Evolutionary conservation across 2,329 filamentous ascomycete species (phyloP).

Genomic region (Ceratocystis variospora): DNA sequence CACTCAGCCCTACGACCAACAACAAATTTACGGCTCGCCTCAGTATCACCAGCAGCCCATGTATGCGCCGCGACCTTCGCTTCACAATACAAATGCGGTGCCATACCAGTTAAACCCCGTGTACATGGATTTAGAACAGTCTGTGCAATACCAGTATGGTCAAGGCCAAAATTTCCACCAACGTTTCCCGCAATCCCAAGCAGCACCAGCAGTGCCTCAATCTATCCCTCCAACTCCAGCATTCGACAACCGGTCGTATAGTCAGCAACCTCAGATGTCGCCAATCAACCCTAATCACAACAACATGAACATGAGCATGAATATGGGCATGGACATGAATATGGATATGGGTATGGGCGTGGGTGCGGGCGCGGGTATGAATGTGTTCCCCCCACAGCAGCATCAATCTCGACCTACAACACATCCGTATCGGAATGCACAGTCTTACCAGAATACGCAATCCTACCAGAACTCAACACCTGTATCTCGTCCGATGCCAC

Average conservation of each 20-base stretch:
- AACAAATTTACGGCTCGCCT: conserved; percentile 17
- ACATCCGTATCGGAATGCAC: not conserved
- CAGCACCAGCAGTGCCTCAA: conserved; percentile 5
- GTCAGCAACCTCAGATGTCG: conserved; percentile 25
- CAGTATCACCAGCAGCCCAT: conserved; percentile 25
- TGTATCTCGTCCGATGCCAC: conserved; percentile 15
- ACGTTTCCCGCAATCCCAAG: conserved; percentile 5
- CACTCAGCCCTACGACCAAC: conserved; percentile 21
- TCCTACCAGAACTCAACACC: conserved; percentile 12
- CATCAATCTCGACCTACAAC: conserved; percentile 9
- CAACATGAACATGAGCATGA: conserved; percentile 26
- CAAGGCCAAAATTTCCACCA: conserved; percentile 11
- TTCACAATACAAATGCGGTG: conserved; percentile 23
- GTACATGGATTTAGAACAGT: conserved; percentile 14
- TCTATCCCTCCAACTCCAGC: not conserved
- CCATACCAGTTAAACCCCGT: conserved; percentile 15
- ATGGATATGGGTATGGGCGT: conserved; percentile 10
- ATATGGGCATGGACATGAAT: conserved; percentile 22
- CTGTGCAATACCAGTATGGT: conserved; percentile 11
- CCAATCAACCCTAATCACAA: conserved; percentile 16
- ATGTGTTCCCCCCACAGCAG: conserved; percentile 11
- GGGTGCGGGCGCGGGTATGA: conserved; percentile 11
- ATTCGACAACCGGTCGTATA: conserved; percentile 25
- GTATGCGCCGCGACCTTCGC: conserved; percentile 15
- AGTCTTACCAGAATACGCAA: not conserved